These are phyloP conservation scores for Myriosclerotinia curreyana DNA, from an alignment of 2,329 filamentous ascomycete species.

Conservation along the genomic window DNA sequence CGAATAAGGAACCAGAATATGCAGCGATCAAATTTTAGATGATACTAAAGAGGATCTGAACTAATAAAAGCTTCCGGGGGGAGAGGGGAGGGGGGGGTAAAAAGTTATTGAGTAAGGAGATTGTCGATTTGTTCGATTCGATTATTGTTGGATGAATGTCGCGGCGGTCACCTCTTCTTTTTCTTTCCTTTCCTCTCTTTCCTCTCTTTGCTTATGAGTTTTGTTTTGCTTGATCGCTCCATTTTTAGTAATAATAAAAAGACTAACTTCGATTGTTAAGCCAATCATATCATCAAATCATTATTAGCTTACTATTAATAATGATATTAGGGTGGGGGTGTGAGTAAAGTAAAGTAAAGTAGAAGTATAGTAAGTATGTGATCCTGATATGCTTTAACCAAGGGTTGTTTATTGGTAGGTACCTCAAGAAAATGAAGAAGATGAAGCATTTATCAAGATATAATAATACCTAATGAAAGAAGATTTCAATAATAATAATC, in stretches of 20 bases:
- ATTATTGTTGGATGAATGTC: slow-evolving; percentile 15
- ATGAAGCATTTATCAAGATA: no score
- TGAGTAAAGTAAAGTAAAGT: no score
- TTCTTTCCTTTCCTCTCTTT: no score
- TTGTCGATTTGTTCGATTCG: no score
- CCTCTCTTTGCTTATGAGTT: no score
- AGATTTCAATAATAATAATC: neutral
- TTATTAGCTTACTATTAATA: no score
- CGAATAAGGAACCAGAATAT: slow-evolving; percentile 1
- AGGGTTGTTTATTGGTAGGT: no score
- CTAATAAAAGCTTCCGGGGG: slow-evolving; percentile 8
- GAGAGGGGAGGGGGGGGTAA: neutral
- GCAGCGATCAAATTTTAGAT: slow-evolving; percentile 7
- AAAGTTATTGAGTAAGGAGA: slow-evolving; percentile 3
- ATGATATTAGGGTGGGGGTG: no score
- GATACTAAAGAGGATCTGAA: neutral
- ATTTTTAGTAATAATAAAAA: slow-evolving; percentile 2
- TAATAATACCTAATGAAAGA: no score
- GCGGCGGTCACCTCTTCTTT: slow-evolving; percentile 1
- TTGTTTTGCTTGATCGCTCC: slow-evolving; percentile 5
- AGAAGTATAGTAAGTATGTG: no score
- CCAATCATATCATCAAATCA: slow-evolving; percentile 19
- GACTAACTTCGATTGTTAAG: slow-evolving; percentile 12
- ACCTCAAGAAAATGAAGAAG: no score
- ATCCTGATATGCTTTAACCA: no score